Evolutionary conservation across 805 yeast genomes (phyloP).

Genomic region (Candida sonorensis): DNA sequence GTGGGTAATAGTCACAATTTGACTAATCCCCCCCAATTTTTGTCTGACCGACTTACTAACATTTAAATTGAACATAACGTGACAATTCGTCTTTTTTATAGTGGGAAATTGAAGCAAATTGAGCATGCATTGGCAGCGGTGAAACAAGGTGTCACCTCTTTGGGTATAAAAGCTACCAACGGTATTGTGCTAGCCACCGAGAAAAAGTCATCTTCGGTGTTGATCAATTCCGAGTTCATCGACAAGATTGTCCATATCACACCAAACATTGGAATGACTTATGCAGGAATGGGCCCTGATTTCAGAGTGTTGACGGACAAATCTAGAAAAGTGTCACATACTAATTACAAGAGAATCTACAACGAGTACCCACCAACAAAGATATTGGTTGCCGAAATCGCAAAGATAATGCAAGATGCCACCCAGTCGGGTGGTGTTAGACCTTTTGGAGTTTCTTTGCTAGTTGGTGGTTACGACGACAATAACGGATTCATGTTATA

Average conservation of each 20-base stretch:
- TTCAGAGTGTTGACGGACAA: slow-evolving; percentile 90
- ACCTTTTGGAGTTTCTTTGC: slow-evolving; percentile 94
- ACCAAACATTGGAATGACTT: slow-evolving; percentile 94
- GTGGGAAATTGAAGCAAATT: slow-evolving; percentile 96
- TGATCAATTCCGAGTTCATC: slow-evolving; percentile 67
- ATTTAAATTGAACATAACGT: too few relatives aligned
- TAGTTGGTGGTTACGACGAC: slow-evolving; percentile 92
- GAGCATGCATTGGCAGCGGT: slow-evolving; percentile 97
- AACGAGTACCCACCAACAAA: slow-evolving; percentile 97
- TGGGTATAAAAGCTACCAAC: slow-evolving; percentile 89
- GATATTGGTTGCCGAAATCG: slow-evolving; percentile 88
- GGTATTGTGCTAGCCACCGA: slow-evolving; percentile 97
- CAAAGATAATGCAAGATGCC: slow-evolving; percentile 96
- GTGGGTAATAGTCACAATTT: too few relatives aligned
- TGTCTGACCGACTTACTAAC: background rate
- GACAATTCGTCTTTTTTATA: too few relatives aligned
- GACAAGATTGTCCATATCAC: slow-evolving; percentile 79
- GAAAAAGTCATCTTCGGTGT: slow-evolving; percentile 75
- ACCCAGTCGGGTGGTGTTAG: slow-evolving; percentile 98
- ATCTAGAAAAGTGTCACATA: slow-evolving; percentile 89
- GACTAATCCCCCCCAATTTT: too few relatives aligned
- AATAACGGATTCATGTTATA: slow-evolving; percentile 65
- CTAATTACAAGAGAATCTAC: slow-evolving; percentile 86
- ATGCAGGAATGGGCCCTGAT: slow-evolving; percentile 99
- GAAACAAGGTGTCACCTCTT: slow-evolving; percentile 94